These are phyloP conservation scores for Hawksworthiomyces lignivorus DNA, from an alignment of 2,329 filamentous ascomycete genomes.

Conservation along the genomic window DNA sequence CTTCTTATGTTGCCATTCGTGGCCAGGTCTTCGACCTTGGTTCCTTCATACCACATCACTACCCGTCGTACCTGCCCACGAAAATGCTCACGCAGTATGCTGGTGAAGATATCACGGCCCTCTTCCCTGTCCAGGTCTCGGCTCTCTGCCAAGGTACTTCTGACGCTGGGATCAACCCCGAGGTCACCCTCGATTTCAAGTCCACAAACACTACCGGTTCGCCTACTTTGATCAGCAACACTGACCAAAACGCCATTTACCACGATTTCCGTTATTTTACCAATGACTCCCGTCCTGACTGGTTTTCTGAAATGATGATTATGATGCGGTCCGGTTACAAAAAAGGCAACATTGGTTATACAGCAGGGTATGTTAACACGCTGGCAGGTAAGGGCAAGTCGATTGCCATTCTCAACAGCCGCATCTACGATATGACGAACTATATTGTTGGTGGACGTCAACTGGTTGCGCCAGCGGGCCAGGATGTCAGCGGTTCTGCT, in stretches of 20 bases:
- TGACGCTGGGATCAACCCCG: slow-evolving; percentile 53
- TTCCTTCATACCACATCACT: slow-evolving; percentile 67
- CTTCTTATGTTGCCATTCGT: slow-evolving; percentile 72
- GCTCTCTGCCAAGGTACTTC: slow-evolving; percentile 76
- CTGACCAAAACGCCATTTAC: slow-evolving; percentile 69
- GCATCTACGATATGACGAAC: slow-evolving; percentile 82
- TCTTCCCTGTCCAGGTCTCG: slow-evolving; percentile 93
- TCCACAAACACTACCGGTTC: slow-evolving; percentile 66
- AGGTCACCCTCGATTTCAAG: slow-evolving; percentile 79
- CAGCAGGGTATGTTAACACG: slow-evolving; percentile 64
- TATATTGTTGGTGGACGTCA: slow-evolving; percentile 71
- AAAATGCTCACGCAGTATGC: slow-evolving; percentile 70
- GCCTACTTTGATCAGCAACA: slow-evolving; percentile 53
- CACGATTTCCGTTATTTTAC: slow-evolving; percentile 88
- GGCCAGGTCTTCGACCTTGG: slow-evolving; percentile 82
- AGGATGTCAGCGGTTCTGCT: slow-evolving; percentile 33
- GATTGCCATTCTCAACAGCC: slow-evolving; percentile 70
- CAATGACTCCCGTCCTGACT: slow-evolving; percentile 77
- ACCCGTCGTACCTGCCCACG: slow-evolving; percentile 57
- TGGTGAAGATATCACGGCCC: slow-evolving; percentile 73
- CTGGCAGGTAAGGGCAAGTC: slow-evolving; percentile 57
- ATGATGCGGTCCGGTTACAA: slow-evolving; percentile 70
- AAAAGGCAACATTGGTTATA: slow-evolving; percentile 83
- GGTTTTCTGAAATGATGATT: slow-evolving; percentile 85
- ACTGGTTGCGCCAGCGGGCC: slow-evolving; percentile 48